phyloP scores from a whole-genome alignment of 441 rosid genomes.

The Biscutella laevigata region DNA sequence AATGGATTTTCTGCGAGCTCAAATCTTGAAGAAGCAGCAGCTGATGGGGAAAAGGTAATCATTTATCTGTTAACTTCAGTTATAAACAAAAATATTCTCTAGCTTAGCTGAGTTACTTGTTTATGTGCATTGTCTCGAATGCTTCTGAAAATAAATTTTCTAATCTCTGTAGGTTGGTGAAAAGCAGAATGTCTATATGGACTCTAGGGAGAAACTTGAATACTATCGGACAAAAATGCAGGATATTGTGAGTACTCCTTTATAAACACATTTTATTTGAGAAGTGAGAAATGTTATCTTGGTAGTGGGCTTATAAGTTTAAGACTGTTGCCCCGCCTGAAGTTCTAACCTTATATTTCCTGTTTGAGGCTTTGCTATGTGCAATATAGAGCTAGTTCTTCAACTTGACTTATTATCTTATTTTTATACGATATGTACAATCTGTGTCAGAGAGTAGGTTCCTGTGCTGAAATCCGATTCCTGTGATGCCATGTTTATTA shows the following conservation, averaged over 20 bases:
- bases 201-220: conserved; percentile 88
- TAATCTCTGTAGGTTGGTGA: conserved; percentile 43
- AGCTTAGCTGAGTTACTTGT: conserved; percentile 3
- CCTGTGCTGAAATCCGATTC: background rate
- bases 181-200: conserved; percentile 61
- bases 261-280: conserved; percentile 13
- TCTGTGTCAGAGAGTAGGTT: background rate
- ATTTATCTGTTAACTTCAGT: conserved; percentile 4
- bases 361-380: conserved; percentile 5
- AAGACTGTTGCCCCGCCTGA: background rate
- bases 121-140: conserved; percentile 6
- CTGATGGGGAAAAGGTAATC: conserved; percentile 56
- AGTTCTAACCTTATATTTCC: conserved; percentile 1
- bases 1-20: conserved; percentile 35
- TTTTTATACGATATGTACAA: background rate
- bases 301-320: conserved; percentile 1
- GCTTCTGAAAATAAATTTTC: conserved; percentile 9
- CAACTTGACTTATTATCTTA: conserved; percentile 1
- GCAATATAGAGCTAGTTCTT: background rate
- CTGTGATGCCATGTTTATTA: background rate
- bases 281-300: background rate
- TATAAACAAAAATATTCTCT: background rate
- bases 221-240: conserved; percentile 91
- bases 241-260: conserved; percentile 72
- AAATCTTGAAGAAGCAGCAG: conserved; percentile 34